Conservation (phyloP, 768 basidiomycete species). For the Leucocoprinus sp. region DNA sequence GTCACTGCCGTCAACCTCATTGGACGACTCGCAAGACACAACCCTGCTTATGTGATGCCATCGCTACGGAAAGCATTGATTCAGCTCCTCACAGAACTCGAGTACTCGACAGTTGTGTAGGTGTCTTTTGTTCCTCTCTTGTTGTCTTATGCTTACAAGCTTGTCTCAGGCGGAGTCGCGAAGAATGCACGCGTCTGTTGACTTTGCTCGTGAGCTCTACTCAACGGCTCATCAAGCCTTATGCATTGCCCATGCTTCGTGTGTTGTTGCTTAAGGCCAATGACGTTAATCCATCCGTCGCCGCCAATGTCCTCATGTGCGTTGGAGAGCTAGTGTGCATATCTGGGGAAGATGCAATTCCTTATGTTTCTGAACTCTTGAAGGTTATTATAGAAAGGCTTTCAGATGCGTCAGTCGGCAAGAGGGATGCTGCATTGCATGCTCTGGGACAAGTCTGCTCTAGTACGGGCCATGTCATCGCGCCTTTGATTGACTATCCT, state of each 20-base stretch:
- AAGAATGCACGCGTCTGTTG: conserved; percentile 88
- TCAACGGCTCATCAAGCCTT: conserved; percentile 90
- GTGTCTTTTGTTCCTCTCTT: conserved; percentile 2
- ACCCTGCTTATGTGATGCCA: conserved; percentile 98
- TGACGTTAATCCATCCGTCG: conserved; percentile 79
- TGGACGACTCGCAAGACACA: conserved; percentile 88
- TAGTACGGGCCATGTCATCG: conserved; percentile 90
- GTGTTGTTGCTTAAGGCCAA: conserved; percentile 86
- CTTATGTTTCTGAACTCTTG: conserved; percentile 83
- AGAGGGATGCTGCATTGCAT: conserved; percentile 89
- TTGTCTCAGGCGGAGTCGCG: conserved; percentile 60
- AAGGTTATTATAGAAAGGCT: conserved; percentile 81
- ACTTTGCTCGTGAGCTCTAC: conserved; percentile 88
- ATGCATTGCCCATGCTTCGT: conserved; percentile 89
- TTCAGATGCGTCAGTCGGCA: conserved; percentile 80
- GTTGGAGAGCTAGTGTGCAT: conserved; percentile 90
- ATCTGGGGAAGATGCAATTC: conserved; percentile 84
- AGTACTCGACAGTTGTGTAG: conserved; percentile 83
- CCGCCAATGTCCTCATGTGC: conserved; percentile 88
- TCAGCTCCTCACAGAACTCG: conserved; percentile 91
- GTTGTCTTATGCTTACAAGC: conserved; percentile 6
- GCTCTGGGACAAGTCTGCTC: conserved; percentile 95
- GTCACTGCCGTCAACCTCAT: conserved; percentile 87
- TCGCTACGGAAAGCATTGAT: conserved; percentile 92
- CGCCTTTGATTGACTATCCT: conserved; percentile 86